These are phyloP conservation scores for Murraya koenigii DNA, from an alignment of 345 rosid species.

Conservation along the genomic window DNA sequence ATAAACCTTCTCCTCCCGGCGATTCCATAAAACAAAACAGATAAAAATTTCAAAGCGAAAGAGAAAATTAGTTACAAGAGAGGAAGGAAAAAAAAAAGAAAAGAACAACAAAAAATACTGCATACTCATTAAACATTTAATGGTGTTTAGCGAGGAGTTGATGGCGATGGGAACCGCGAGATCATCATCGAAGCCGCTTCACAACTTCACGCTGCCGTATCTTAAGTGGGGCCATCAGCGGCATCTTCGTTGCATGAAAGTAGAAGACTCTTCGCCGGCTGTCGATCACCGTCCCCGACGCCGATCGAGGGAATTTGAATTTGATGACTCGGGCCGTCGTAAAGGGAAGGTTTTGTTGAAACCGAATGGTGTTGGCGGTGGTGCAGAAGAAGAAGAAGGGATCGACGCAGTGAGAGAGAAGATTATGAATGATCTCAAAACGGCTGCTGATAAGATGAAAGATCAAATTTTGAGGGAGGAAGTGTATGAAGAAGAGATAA, in stretches of 20 bases:
- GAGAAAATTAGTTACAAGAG: not conserved
- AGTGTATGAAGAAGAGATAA: conserved; percentile 27
- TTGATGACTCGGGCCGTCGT: conserved; percentile 18
- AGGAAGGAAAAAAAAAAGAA: too few species aligned
- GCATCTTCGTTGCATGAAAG: conserved; percentile 42
- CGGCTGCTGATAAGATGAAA: conserved; percentile 46
- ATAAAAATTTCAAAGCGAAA: not conserved
- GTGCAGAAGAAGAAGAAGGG: conserved; percentile 45
- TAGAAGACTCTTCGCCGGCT: conserved; percentile 16
- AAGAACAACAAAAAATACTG: not conserved
- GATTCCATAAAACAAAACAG: conserved; percentile 24
- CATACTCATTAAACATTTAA: conserved; percentile 17
- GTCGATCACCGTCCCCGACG: conserved; percentile 32
- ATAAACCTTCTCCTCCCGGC: conserved; percentile 43
- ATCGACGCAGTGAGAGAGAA: conserved; percentile 56
- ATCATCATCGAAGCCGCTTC: conserved; percentile 41
- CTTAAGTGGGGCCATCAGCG: conserved; percentile 55
- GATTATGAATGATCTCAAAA: conserved; percentile 53
- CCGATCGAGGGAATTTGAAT: conserved; percentile 20
- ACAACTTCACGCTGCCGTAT: conserved; percentile 48
- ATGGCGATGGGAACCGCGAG: conserved; percentile 49
- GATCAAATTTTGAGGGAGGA: conserved; percentile 35
- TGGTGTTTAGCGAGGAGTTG: conserved; percentile 27
- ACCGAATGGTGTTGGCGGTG: conserved; percentile 19
- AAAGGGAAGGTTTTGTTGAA: conserved; percentile 17